A percentile compares a stretch with the other conserved stretches of the same genome.
These are phyloP conservation scores for Talaromyces trachyspermus DNA, from an alignment of 495 filamentous ascomycete species.

Conservation along the genomic window DNA sequence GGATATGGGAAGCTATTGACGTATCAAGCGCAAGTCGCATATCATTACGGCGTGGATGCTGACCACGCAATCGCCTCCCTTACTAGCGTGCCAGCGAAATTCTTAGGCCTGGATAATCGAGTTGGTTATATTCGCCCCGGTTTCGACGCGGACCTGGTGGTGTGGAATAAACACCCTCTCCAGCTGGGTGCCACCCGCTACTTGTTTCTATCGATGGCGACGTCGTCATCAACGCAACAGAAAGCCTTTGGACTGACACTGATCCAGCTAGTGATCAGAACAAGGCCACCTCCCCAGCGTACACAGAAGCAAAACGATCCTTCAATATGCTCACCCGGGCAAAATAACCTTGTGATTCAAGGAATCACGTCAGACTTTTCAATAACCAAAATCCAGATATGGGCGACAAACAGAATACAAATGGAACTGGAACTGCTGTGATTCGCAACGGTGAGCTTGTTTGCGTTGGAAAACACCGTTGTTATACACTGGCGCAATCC, in stretches of 20 bases:
- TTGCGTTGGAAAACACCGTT: neutral
- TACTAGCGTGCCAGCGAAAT: neutral
- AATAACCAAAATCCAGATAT: neutral
- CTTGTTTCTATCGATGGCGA: neutral
- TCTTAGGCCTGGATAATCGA: neutral
- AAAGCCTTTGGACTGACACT: neutral
- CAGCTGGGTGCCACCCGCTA: neutral
- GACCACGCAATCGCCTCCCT: neutral
- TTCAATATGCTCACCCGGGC: neutral
- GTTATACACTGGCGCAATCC: neutral
- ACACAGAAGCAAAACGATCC: neutral
- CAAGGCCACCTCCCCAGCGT: neutral
- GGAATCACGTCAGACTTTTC: neutral
- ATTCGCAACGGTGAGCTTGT: neutral
- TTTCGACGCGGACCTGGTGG: neutral
- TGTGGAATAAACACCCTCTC: neutral
- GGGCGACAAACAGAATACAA: neutral
- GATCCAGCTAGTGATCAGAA: neutral
- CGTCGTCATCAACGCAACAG: neutral
- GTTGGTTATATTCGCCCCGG: neutral
- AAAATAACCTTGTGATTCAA: neutral
- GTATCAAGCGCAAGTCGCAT: neutral
- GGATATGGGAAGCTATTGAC: neutral
- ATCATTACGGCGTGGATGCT: neutral
- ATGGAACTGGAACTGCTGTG: neutral